Base-by-base conservation (phyloP, 1,284 basidiomycete species). In the Cryptococcus deneoformans region DNA sequence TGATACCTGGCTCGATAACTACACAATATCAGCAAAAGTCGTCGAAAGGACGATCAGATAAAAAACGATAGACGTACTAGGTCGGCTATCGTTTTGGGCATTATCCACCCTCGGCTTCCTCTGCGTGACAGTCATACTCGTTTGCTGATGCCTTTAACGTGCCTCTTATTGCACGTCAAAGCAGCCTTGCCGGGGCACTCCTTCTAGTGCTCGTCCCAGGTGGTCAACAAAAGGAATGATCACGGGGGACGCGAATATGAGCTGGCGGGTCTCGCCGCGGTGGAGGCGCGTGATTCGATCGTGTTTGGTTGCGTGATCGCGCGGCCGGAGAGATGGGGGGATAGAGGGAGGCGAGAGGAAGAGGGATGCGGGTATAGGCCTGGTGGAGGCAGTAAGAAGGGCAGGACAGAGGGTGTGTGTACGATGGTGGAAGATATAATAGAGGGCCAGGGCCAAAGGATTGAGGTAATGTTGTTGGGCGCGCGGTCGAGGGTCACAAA, bases 1-100 rank as follows among this genome's bases (percentile, higher is more conserved):
- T 77, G 65, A 77, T 71, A 5, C 75, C 75, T 37, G 72, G 71
- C 52, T 76, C 74, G 12, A 69, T 72, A 34, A 69, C 74, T 73
- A 54, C 14, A 40, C 24, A 20, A 36, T 42, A 42, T 42, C 40
- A 42, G 40, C 40, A 12, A 4, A 46, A 45, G 46, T n/a, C 35
- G 34, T 14, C 37, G 16, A 20, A 20, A 20, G 20, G 20, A 20
- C 20, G 20, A 20, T 20, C 20, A 20, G 20, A 59, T 56, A 53
- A 44, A 52, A 29, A 29, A 11, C 12, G 46, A 34, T 29, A n/a
- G 46, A 51, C 73, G 68, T 49, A 76, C 76, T 67, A 38, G 62
- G 63, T 35, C 70, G 61, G 36, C 69, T 70, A 24, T 72, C 72
- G n/a, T 68, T 56, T 46, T 69, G 66, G 5, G 66, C 58, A 16